Conservation (phyloP, 305 asterid species). For the Fraxinus angustifolia region DNA sequence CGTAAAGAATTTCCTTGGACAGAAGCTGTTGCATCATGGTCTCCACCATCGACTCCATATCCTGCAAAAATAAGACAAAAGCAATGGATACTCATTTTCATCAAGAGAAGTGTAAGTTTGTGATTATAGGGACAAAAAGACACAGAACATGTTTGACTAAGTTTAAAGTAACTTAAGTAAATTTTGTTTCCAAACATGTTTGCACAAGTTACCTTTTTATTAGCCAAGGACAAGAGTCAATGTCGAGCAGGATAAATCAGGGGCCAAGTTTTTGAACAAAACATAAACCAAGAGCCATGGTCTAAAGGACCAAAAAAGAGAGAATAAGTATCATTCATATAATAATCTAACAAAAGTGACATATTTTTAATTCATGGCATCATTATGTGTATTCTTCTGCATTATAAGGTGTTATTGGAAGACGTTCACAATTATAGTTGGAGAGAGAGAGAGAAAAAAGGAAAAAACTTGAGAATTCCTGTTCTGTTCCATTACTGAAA, state of each 20-base stretch:
- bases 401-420: not conserved
- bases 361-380: not conserved
- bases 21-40: slow-evolving; percentile 98
- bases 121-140: not conserved
- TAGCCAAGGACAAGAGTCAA: not conserved
- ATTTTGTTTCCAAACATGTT: not conserved
- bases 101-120: not conserved
- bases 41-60: slow-evolving; percentile 93
- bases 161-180: not conserved
- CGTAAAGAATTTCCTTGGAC: slow-evolving; percentile 88
- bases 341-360: not conserved
- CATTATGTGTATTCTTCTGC: not conserved
- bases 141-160: not conserved
- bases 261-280: not conserved
- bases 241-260: not conserved
- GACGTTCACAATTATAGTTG: not conserved
- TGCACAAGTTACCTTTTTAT: slow-evolving; percentile 5
- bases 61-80: slow-evolving; percentile 37
- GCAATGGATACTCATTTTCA: not conserved
- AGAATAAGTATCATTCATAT: not conserved
- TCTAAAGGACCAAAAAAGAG: not conserved
- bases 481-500: not conserved
- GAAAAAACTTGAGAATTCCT: not conserved
- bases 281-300: not conserved
- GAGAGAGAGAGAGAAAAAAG: not conserved